Evolutionary conservation across 495 filamentous ascomycete genomes (phyloP), one percentile per base, ranked within the genome.

Genomic region (Lepraria neglecta): DNA sequence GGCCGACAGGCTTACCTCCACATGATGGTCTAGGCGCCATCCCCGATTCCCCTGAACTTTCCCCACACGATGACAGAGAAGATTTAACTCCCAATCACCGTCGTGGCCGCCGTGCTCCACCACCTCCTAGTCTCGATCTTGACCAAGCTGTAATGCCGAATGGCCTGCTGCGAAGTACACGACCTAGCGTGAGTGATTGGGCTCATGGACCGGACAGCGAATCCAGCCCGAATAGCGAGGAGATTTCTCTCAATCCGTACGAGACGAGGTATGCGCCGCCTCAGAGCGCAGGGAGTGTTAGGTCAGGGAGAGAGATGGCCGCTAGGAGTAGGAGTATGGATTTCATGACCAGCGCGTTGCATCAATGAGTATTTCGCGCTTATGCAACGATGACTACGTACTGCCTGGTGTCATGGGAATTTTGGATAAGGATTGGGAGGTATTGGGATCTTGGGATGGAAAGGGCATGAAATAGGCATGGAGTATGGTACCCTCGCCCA

Each of bases 271-370:
- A 52, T 21, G 60, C n/a, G 6, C 55, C 33, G 44, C 56, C 60
- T 17, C 42, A 46, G 51, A 65, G 61, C 31, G 59, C 64, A 1
- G 64, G 65, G n/a, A 69, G 62, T 40, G 64, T 69, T 6, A 52
- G 58, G 35, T 47, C 33, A 27, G 67, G 64, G 9, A 59, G 67
- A 42, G 59, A 63, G 21, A 60, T 58, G 57, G 67, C 65, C 9
- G 65, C 58, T 15, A 62, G 57, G 38, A 64, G 59, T 48, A 65
- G 67, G 28, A 46, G 58, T 24, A 42, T 69, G 62, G 67, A 67
- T 48, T 69, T 69, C 12, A 69, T 69, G 67, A 69, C 67, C 30
- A 69, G 67, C 48, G 67, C 67, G 19, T 63, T 69, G 47, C 48
- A 52, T 6, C 58, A 67, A 52, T 55, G 48, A 68, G 40, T 21